Evolutionary conservation across 768 basidiomycete genomes (phyloP).

Genomic region (Infundibulicybe gibba): DNA sequence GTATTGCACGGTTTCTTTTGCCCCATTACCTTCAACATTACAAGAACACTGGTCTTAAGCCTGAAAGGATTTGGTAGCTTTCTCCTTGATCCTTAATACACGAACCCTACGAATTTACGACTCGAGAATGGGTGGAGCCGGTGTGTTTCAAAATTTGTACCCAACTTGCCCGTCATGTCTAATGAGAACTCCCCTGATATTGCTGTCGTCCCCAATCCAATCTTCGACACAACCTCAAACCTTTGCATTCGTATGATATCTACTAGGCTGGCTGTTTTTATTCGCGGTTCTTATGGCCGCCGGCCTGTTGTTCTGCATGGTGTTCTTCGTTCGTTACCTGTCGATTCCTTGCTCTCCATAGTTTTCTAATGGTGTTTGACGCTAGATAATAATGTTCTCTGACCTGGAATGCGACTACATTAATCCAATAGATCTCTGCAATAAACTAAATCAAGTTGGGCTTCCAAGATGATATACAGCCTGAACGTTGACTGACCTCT

Average conservation of each 20-base stretch:
- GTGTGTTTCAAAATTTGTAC: constrained; percentile 18
- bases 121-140: constrained; percentile 37
- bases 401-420: constrained; percentile 99
- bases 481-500: not conserved
- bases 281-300: constrained; percentile 96
- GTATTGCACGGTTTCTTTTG: not conserved
- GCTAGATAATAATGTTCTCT: constrained; percentile 99
- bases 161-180: no score
- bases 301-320: constrained; percentile 95
- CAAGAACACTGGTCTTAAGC: no score
- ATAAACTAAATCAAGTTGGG: constrained; percentile 94
- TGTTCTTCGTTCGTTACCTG: constrained; percentile 85
- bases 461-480: not conserved
- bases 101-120: constrained; percentile 14
- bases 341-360: not conserved
- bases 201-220: no score
- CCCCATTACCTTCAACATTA: constrained; percentile 2
- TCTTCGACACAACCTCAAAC: no score
- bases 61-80: constrained; percentile 3
- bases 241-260: no score
- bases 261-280: constrained; percentile 90
- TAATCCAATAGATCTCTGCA: constrained; percentile 99
- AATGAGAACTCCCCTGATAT: no score
- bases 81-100: constrained; percentile 6
- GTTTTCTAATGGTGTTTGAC: constrained; percentile 1